Percentiles rank a stretch among this genome's conserved stretches.
Evolutionary conservation across 768 basidiomycete genomes (phyloP).

Genomic region (Lactarius sanguifluus): DNA sequence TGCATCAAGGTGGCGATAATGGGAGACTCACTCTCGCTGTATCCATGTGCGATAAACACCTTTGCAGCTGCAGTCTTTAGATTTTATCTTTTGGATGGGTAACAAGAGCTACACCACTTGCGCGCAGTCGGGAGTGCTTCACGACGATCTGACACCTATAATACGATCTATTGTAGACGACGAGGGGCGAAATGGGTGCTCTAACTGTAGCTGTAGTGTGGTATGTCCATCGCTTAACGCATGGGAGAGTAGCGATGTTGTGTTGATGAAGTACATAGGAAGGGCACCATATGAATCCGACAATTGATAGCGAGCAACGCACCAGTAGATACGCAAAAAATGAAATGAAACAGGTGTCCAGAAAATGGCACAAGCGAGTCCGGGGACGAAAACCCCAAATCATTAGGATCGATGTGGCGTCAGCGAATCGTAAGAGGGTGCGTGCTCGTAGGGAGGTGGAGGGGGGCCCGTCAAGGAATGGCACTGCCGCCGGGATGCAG

Average conservation of each 20-base stretch:
- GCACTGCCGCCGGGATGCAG: slow-evolving; percentile 33
- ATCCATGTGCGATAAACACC: background rate
- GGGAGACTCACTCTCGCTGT: background rate
- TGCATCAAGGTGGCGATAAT: background rate
- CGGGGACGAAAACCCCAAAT: slow-evolving; percentile 22
- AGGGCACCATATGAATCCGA: background rate
- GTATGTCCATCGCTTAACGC: background rate
- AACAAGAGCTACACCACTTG: background rate
- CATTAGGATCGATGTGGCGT: background rate
- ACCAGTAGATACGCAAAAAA: background rate
- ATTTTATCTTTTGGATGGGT: background rate
- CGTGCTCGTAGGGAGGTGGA: slow-evolving; percentile 53
- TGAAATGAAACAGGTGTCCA: background rate
- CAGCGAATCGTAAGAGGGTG: slow-evolving; percentile 46
- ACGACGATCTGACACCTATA: background rate
- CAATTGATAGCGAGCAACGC: background rate
- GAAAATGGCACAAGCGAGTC: slow-evolving; percentile 1
- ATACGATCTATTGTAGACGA: background rate
- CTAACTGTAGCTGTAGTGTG: background rate
- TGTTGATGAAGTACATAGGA: slow-evolving; percentile 2
- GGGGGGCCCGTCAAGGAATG: slow-evolving; percentile 39
- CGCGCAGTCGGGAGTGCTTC: background rate
- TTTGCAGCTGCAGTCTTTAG: background rate
- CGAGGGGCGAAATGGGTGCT: background rate
- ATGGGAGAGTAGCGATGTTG: background rate